Evolutionary conservation across 2,329 filamentous ascomycete genomes (phyloP), one percentile per base, ranked within the genome.

Genomic region (Colletotrichum echinochloae): DNA sequence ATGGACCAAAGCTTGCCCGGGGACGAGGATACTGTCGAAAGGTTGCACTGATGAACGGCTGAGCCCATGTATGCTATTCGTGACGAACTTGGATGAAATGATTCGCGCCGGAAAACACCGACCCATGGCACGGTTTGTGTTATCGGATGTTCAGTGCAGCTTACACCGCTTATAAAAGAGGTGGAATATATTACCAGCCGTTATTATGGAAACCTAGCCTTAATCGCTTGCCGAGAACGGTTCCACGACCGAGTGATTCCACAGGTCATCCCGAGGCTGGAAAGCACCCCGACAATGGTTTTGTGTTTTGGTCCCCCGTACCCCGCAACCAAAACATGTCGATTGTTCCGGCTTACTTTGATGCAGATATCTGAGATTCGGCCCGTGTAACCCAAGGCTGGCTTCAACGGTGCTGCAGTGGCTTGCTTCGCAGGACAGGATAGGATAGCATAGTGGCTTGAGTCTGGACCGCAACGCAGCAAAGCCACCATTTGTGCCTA

Each of bases 391-490:
- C 9, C n/a, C 28, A n/a, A n/a, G 54, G 18, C 41, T 8, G 55
- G 5, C 37, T 44, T 44, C 37, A 57, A 57, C 55, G 55, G 55
- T 44, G 37, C 16, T 57, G 55, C 23, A 44, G 35, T 26, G 35
- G 35, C 54, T 26, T 28, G 37, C 33, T 18, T 4, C 14, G 6
- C 23, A 28, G 20, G 33, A 30, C 1, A 11, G n/a, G 20, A n/a
- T 12, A 14, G 12, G n/a, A 35, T 37, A 37, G 8, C 37, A 18
- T 44, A 7, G 23, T 41, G 37, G 37, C 37, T n/a, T n/a, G 23
- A 20, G 14, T 8, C 3, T 26, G 18, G 1, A 23, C 55, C 23
- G 26, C 55, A 57, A 16, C 30, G 37, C 55, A 55, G 37, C 1
- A 18, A 23, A 26, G 20, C 20, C 20, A 55, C 33, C 8, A 14